Evolutionary conservation across 805 yeast species (phyloP).

Genomic region (Ogataea saltuana): DNA sequence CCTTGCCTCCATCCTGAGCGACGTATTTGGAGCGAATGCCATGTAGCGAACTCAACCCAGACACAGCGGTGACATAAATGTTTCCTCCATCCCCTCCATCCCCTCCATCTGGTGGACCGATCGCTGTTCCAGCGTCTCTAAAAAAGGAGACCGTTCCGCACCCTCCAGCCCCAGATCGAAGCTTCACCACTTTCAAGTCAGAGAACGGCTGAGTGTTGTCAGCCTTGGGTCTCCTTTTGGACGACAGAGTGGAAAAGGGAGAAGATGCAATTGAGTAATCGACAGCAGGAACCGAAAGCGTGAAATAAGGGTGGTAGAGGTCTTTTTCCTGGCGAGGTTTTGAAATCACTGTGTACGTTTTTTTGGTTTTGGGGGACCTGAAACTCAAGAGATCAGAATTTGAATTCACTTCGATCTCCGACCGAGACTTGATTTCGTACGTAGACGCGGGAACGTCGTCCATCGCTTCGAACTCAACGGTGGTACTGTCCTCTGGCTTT

Average conservation of each 20-base stretch:
- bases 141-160: constrained; percentile 83
- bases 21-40: constrained; percentile 63
- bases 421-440: constrained; percentile 20
- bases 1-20: constrained; percentile 72
- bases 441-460: constrained; percentile 23
- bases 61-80: constrained; percentile 78
- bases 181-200: constrained; percentile 67
- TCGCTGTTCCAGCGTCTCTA: constrained; percentile 79
- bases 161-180: constrained; percentile 85
- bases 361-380: constrained; percentile 15
- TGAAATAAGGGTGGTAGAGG: constrained; percentile 25
- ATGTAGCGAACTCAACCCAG: constrained; percentile 70
- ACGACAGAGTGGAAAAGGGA: constrained; percentile 38
- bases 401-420: constrained; percentile 26
- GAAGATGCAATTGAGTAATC: constrained; percentile 39
- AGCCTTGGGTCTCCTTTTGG: constrained; percentile 45
- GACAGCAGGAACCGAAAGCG: constrained; percentile 33
- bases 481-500: constrained; percentile 2
- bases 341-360: constrained; percentile 18
- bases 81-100: constrained; percentile 96
- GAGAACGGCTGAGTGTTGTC: constrained; percentile 46
- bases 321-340: constrained; percentile 12
- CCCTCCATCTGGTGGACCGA: constrained; percentile 99
- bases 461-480: constrained; percentile 8
- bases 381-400: constrained; percentile 14